phyloP scores from a whole-genome alignment of 2,329 filamentous ascomycete genomes.

The Graphilbum sp. region DNA sequence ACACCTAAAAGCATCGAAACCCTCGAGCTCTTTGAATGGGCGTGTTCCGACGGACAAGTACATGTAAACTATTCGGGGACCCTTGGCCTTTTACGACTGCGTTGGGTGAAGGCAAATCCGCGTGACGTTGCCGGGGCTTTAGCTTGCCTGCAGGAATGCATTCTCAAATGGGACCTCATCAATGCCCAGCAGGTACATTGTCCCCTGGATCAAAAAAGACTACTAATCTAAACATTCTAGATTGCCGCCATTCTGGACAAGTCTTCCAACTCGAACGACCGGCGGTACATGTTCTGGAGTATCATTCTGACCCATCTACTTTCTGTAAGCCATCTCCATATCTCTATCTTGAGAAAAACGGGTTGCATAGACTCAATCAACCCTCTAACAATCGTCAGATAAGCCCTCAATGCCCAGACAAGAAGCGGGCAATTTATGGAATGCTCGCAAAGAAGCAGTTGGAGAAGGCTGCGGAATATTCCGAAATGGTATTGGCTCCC shows the following conservation, averaged over 20 bases:
- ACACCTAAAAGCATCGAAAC: constrained; percentile 31
- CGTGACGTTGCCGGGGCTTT: constrained; percentile 21
- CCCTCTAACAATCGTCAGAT: constrained; percentile 15
- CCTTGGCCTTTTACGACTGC: constrained; percentile 31
- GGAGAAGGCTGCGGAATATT: constrained; percentile 22
- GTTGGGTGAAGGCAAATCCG: constrained; percentile 35
- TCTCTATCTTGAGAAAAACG: no score
- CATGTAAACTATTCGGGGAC: constrained; percentile 25
- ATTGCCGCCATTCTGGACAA: constrained; percentile 38
- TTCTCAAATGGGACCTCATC: constrained; percentile 37
- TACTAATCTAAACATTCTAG: no score
- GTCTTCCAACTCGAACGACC: constrained; percentile 27
- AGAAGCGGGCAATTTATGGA: constrained; percentile 34
- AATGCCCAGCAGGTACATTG: constrained; percentile 40
- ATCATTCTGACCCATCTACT: constrained; percentile 36
- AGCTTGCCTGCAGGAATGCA: constrained; percentile 34
- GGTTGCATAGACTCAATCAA: no score
- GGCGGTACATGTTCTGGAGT: constrained; percentile 35
- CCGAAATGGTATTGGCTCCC: constrained; percentile 11
- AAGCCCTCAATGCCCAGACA: constrained; percentile 27
- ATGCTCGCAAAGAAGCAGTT: constrained; percentile 34
- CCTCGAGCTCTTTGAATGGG: constrained; percentile 39
- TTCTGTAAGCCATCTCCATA: constrained; percentile 13
- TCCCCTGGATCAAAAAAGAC: no score
- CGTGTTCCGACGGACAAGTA: constrained; percentile 18